A percentile compares a stretch with the other conserved stretches of the same genome.
Conservation (phyloP, 495 filamentous ascomycete species). For the Amorphotheca resinae region DNA sequence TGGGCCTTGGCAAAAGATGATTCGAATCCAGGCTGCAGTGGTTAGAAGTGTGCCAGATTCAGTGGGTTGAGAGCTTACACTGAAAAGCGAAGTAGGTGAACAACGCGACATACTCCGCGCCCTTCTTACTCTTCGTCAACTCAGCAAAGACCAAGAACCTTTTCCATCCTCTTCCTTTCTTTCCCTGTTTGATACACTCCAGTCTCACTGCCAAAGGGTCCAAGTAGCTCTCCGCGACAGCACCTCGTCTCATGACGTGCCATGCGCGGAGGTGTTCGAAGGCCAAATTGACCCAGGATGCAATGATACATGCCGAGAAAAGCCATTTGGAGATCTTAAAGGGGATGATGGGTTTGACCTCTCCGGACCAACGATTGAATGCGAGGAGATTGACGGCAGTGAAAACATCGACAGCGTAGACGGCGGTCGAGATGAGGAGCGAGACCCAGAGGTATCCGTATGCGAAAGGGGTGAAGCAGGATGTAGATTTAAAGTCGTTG, state of each 20-base stretch:
- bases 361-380: constrained; percentile 50
- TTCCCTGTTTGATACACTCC: constrained; percentile 61
- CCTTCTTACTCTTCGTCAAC: constrained; percentile 83
- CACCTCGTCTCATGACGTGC: constrained; percentile 65
- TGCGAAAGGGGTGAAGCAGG: constrained; percentile 62
- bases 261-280: constrained; percentile 69
- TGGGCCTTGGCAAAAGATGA: constrained; percentile 80
- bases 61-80: constrained; percentile 35
- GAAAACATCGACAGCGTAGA: constrained; percentile 84
- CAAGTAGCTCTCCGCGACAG: constrained; percentile 83
- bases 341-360: constrained; percentile 52
- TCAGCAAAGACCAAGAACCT: constrained; percentile 88
- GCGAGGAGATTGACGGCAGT: constrained; percentile 82
- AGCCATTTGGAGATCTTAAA: constrained; percentile 74
- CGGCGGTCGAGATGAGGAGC: constrained; percentile 63
- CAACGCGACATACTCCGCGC: constrained; percentile 79
- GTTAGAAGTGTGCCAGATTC: constrained; percentile 1
- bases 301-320: constrained; percentile 77
- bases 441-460: constrained; percentile 77
- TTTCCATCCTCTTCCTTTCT: constrained; percentile 55
- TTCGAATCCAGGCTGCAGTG: constrained; percentile 67
- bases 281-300: constrained; percentile 64
- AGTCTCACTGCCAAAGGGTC: constrained; percentile 72
- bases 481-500: constrained; percentile 72
- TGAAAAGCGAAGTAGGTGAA: constrained; percentile 94